These are phyloP conservation scores for Barnettozyma vustinii DNA, from an alignment of 805 yeast genomes.

Conservation along the genomic window DNA sequence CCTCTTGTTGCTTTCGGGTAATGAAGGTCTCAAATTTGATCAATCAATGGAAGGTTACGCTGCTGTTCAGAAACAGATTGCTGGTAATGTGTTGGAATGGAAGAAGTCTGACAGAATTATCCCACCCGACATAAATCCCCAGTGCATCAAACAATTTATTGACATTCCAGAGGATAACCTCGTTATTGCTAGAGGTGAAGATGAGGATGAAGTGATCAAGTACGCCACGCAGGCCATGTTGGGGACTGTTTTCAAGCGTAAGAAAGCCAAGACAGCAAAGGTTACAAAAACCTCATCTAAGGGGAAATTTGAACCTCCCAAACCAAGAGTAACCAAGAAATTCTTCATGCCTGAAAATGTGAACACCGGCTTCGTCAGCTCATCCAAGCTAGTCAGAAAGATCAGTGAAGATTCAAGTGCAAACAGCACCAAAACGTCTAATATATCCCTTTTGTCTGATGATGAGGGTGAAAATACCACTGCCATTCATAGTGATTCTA, in stretches of 20 bases:
- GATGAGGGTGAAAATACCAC: constrained; percentile 10
- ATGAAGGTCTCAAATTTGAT: constrained; percentile 74
- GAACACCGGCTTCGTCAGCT: constrained; percentile 55
- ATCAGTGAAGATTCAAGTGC: constrained; percentile 4
- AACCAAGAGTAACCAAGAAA: constrained; percentile 31
- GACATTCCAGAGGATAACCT: constrained; percentile 68
- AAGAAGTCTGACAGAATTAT: constrained; percentile 59
- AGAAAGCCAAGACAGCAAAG: constrained; percentile 13
- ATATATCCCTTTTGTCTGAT: constrained; percentile 15
- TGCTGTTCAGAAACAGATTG: constrained; percentile 66
- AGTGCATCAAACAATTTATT: constrained; percentile 49
- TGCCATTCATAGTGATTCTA: neutral
- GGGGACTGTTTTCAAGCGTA: constrained; percentile 26
- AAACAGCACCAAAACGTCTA: neutral
- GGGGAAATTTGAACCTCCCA: constrained; percentile 12
- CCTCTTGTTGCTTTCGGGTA: constrained; percentile 64
- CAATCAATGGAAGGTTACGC: constrained; percentile 82
- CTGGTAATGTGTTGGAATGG: constrained; percentile 39
- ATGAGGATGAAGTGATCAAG: constrained; percentile 61
- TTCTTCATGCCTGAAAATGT: constrained; percentile 76
- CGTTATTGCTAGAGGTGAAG: constrained; percentile 46
- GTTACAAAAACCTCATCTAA: constrained; percentile 10
- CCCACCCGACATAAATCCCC: constrained; percentile 53
- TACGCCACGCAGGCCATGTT: constrained; percentile 63
- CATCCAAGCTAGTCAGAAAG: constrained; percentile 40